Base-by-base conservation (phyloP, 139 green algal genomes). In the Yamagishiella unicocca region DNA sequence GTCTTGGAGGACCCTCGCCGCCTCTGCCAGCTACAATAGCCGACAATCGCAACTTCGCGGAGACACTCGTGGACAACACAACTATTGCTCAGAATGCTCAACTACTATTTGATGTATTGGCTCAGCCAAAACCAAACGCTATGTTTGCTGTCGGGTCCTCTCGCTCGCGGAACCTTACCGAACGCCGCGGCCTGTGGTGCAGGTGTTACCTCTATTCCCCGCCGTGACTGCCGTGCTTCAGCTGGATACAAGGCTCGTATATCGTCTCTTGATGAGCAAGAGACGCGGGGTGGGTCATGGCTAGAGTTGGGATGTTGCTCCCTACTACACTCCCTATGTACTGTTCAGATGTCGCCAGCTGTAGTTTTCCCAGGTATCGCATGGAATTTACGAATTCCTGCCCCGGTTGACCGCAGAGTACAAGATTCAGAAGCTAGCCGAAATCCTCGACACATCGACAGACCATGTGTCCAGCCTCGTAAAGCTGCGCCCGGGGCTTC, bases 401-500 rank as follows among this genome's bases (percentile, higher is more conserved):
- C 58, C 22, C 22, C 17, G 4, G 14, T 45, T 73, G n/a, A n/a
- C n/a, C n/a, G 31, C 78, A 84, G 78, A 84, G 61, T 84, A 74
- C 78, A 84, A 84, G 78, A 74, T 84, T 4, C 9, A 27, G 38
- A 84, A 74, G 78, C 78, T 84, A 7, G 78, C 78, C 2, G 78
- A 84, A 19, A 73, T 84, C 24, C 58, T 84, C 21, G 24, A n/a
- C 24, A 84, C 78, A 19, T 38, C 42, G 17, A 19, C 64, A 1
- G 58, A 74, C 8, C 27, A 50, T 31, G 78, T 61, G 3, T 27
- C 55, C 6, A 14, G 2, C 10, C 12, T 84, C 8, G 78, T 84
- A 0, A 70, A 50, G 53, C 38, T 84, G 25, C 78, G 78, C 8
- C 78, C 78, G 3, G 78, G 78, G 17, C 78, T 84, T 9, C 58